Evolutionary conservation across 345 rosid species (phyloP).

Genomic region (Camelina neglecta): DNA sequence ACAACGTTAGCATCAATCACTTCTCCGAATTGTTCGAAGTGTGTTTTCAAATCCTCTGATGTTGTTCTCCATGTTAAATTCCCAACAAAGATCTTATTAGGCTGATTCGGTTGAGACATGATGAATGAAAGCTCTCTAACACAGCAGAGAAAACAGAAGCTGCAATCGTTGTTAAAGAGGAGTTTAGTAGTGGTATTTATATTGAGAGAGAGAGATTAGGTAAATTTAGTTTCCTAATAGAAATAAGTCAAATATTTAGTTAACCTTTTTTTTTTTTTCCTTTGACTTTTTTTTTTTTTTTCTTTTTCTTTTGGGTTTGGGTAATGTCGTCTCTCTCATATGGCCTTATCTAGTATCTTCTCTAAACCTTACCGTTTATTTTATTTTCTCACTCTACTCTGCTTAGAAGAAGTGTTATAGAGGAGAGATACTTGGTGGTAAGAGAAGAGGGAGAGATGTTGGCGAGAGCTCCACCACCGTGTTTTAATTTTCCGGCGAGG

Average conservation of each 20-base stretch:
- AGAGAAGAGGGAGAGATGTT: conserved; percentile 30
- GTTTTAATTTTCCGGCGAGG: conserved; percentile 32
- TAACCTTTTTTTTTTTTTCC: too few relatives aligned
- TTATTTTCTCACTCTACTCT: conserved; percentile 2
- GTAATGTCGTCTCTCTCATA: too few relatives aligned
- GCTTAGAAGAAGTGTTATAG: neutral
- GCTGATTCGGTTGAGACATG: conserved; percentile 8
- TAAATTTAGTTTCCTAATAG: neutral
- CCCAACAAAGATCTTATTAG: conserved; percentile 29
- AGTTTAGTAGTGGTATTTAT: neutral
- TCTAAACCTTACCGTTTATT: neutral
- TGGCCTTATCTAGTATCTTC: conserved; percentile 1
- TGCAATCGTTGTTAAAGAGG: too few relatives aligned
- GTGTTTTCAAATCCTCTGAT: neutral
- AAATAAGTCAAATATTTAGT: too few relatives aligned
- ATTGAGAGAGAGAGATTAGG: neutral
- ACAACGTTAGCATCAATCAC: conserved; percentile 36
- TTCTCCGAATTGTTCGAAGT: conserved; percentile 8
- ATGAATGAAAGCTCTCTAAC: too few relatives aligned
- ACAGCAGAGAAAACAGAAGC: too few relatives aligned
- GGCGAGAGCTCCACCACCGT: conserved; percentile 46
- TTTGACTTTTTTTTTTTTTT: too few relatives aligned
- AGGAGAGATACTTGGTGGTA: neutral
- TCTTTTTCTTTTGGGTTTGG: too few relatives aligned
- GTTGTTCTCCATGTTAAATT: conserved; percentile 24